Percentiles rank a stretch among this genome's conserved stretches.
Evolutionary conservation across 805 yeast species (phyloP).

Genomic region (Nakazawaea populi): DNA sequence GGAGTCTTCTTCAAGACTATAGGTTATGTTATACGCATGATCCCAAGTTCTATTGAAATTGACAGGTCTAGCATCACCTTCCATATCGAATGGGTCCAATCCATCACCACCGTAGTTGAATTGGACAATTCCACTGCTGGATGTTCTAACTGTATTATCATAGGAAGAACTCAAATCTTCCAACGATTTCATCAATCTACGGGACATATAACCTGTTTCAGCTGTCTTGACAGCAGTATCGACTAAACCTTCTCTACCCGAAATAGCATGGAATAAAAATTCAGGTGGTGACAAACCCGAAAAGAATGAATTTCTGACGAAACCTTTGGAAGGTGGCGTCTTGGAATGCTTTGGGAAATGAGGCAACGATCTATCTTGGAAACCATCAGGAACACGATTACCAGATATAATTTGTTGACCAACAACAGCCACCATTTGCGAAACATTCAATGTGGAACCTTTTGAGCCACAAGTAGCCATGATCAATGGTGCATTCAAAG

Average conservation of each 20-base stretch:
- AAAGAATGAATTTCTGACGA: slow-evolving; percentile 91
- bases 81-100: slow-evolving; percentile 97
- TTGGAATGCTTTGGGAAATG: slow-evolving; percentile 94
- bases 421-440: slow-evolving; percentile 99
- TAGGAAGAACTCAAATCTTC: slow-evolving; percentile 93
- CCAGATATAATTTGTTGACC: slow-evolving; percentile 99
- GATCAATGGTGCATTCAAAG: slow-evolving; percentile 90
- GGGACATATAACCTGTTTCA: slow-evolving; percentile 97
- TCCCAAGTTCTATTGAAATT: slow-evolving; percentile 93
- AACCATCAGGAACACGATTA: slow-evolving; percentile 99
- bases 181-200: slow-evolving; percentile 94
- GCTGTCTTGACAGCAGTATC: slow-evolving; percentile 99
- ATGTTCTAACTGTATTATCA: slow-evolving; percentile 92
- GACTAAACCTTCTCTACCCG: slow-evolving; percentile 98
- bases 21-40: slow-evolving; percentile 76
- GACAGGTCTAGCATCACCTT: slow-evolving; percentile 96
- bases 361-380: slow-evolving; percentile 96
- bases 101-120: slow-evolving; percentile 99
- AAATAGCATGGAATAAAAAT: slow-evolving; percentile 95
- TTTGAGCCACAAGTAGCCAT: slow-evolving; percentile 99
- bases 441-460: slow-evolving; percentile 95
- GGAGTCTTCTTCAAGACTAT: slow-evolving; percentile 44
- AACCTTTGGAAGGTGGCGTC: slow-evolving; percentile 97
- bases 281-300: slow-evolving; percentile 96
- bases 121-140: slow-evolving; percentile 94